Evolutionary conservation across 2,329 filamentous ascomycete species (phyloP).

Genomic region (Apiospora arundinis): DNA sequence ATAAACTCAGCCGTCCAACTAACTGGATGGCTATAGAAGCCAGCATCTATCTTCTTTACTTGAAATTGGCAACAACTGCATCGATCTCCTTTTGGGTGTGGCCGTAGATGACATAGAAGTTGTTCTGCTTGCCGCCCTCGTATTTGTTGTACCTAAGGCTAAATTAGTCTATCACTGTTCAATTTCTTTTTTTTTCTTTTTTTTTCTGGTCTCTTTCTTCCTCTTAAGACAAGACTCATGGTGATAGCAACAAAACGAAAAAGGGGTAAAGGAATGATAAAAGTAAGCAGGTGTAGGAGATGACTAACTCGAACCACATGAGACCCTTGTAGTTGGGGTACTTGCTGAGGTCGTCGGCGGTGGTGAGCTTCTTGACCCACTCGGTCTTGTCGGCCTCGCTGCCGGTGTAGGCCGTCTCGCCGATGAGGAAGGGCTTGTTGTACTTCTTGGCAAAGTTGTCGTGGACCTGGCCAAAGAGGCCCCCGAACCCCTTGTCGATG

Average conservation of each 20-base stretch:
- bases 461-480: conserved; percentile 24
- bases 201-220: too few relatives aligned
- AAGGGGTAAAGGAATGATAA: too few relatives aligned
- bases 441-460: conserved; percentile 23
- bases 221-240: too few relatives aligned
- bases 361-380: conserved; percentile 25
- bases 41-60: not conserved
- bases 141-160: not conserved
- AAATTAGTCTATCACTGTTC: not conserved
- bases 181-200: too few relatives aligned
- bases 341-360: conserved; percentile 21
- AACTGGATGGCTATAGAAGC: not conserved
- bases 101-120: conserved; percentile 27
- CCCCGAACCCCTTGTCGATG: conserved; percentile 17
- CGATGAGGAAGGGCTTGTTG: conserved; percentile 26
- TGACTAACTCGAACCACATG: conserved; percentile 28
- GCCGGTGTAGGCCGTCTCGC: conserved; percentile 26
- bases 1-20: not conserved
- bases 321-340: conserved; percentile 26
- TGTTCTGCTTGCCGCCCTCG: conserved; percentile 21
- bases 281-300: too few relatives aligned
- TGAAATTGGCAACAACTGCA: conserved; percentile 23
- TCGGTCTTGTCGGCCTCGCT: conserved; percentile 20
- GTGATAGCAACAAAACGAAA: not conserved
- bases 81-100: conserved; percentile 21